Base-by-base conservation (phyloP, 192 early-diverging fungal species). In the Pilaira anomala region DNA sequence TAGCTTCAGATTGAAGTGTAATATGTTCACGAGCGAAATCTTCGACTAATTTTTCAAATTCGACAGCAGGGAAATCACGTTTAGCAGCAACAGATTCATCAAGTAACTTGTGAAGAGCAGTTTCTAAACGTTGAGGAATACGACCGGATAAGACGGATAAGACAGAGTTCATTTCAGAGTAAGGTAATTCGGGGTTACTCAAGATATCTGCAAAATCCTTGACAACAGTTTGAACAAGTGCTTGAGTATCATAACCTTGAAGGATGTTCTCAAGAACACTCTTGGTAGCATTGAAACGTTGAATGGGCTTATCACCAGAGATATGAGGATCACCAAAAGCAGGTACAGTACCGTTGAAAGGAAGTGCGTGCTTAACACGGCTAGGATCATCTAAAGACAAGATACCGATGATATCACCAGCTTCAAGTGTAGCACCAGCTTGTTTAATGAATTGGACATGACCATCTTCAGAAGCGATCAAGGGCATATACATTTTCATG, bases 401-500 rank as follows among this genome's bases (percentile, higher is more conserved):
- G 49, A 87, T 85, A 64, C 91, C 97, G 66, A 99, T 89, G 52
- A 99, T 88, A 69, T 99, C 97, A 66, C 95, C 97, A 30, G 90
- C 87, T 7, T 85, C 78, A 26, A 99, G 78, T 6, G 91, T 77
- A 42, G 89, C 84, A 39, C 93, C 93, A 14, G 91, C 85, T 68
- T 93, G 95, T 69, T 94, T 92, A 67, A 87, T 86, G 71, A 93
- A 90, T 73, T 90, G 87, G 42, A 96, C 89, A 14, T 93, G 76
- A 53, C 97, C 97, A 76, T 89, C 89, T 69, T 97, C 94, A 25
- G 84, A 74, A 30, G 95, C 92, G 21, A 95, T 80, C 68, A 99
- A 79, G 55, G 96, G 94, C 97, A 99, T 99, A 79, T 97, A 96
- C 97, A 99, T 99, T 82, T 99, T 99, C 97, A 99, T 99, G 48